Percentiles rank a stretch among this genome's conserved stretches.
Evolutionary conservation across 345 rosid species (phyloP).

Genomic region (Anastatica hierochuntica): DNA sequence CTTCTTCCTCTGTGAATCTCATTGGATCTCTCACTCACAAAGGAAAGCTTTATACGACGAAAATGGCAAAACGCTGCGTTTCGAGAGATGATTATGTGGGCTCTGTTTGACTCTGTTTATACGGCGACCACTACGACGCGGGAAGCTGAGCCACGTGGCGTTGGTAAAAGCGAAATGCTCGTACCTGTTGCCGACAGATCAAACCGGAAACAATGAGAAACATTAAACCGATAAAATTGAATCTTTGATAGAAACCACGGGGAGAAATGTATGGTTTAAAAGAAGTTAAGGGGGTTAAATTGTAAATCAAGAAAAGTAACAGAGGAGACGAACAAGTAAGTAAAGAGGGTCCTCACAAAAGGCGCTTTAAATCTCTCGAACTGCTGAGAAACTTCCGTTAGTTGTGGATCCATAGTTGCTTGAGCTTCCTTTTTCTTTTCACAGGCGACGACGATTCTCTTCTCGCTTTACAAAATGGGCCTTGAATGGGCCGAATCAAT

Average conservation of each 20-base stretch:
- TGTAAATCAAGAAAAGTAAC: no score
- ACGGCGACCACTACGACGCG: no score
- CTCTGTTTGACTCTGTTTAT: no score
- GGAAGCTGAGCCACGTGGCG: no score
- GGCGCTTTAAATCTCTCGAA: constrained; percentile 89
- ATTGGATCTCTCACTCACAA: constrained; percentile 3
- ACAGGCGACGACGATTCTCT: constrained; percentile 2
- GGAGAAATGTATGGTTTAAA: no score
- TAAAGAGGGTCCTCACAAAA: constrained; percentile 50
- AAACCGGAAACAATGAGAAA: no score
- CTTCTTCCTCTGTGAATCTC: background rate
- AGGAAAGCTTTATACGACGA: no score
- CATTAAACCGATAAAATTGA: no score
- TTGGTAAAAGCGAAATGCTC: no score
- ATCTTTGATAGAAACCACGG: background rate
- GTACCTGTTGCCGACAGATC: no score
- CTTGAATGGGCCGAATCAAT: constrained; percentile 1
- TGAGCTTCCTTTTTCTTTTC: background rate
- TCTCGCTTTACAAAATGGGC: background rate
- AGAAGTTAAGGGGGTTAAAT: background rate
- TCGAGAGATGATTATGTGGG: no score
- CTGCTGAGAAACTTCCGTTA: constrained; percentile 67
- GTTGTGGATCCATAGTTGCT: constrained; percentile 81
- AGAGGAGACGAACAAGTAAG: no score
- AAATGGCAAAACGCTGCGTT: constrained; percentile 23